Conservation (phyloP, 306 rosid genomes). For the Hippophae gyantsensis region DNA sequence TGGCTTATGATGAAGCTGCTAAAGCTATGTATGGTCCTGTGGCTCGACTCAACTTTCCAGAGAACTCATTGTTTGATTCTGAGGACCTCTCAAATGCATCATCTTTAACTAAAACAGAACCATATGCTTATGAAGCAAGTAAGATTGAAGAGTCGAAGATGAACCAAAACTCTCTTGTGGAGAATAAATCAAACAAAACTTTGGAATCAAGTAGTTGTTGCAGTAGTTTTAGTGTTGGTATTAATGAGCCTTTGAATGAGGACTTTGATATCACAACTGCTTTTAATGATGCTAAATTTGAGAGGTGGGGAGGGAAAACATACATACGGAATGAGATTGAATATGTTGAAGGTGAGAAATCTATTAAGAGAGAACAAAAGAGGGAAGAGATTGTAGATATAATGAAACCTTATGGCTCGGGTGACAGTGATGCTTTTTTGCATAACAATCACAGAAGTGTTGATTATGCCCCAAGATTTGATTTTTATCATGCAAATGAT, state of each 20-base stretch:
- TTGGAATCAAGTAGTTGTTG: too few relatives aligned
- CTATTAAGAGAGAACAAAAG: constrained; percentile 22
- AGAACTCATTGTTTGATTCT: constrained; percentile 4
- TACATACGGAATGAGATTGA: background rate
- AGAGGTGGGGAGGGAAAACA: background rate
- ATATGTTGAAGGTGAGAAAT: constrained; percentile 12
- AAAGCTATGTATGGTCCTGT: constrained; percentile 61
- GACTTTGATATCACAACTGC: constrained; percentile 7
- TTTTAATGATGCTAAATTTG: constrained; percentile 16
- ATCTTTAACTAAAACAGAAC: constrained; percentile 2
- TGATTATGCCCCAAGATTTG: constrained; percentile 10
- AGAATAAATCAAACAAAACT: too few relatives aligned
- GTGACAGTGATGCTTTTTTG: constrained; percentile 11
- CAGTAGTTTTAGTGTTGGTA: too few relatives aligned
- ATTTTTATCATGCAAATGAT: constrained; percentile 4
- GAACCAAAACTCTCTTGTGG: background rate
- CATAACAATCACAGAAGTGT: constrained; percentile 15
- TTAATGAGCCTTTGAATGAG: constrained; percentile 7
- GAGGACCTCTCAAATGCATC: constrained; percentile 13
- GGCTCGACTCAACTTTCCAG: constrained; percentile 66
- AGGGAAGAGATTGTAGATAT: constrained; percentile 15
- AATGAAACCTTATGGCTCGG: constrained; percentile 9
- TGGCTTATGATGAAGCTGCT: constrained; percentile 85
- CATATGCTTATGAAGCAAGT: constrained; percentile 5
- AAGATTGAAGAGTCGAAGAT: constrained; percentile 6